Percentiles rank a stretch among this genome's conserved stretches.
These are phyloP conservation scores for Dothidotthia symphoricarpi DNA, from an alignment of 2,329 filamentous ascomycete genomes.

Conservation along the genomic window DNA sequence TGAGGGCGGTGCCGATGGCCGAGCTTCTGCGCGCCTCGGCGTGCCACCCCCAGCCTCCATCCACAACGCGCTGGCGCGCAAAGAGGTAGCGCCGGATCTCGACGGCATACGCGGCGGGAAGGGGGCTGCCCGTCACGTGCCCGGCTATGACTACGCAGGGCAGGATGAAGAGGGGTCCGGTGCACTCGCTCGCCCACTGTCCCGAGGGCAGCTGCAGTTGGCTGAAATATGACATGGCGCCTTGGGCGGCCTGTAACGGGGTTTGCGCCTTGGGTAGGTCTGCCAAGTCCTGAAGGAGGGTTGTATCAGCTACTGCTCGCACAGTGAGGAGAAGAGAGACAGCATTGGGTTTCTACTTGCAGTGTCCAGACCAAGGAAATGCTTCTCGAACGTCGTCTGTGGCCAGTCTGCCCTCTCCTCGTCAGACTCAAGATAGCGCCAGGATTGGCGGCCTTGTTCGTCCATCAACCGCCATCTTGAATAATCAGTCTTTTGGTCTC, in stretches of 20 bases:
- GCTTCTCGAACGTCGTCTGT: conserved; percentile 84
- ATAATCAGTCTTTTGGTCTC: conserved; percentile 65
- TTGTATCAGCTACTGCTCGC: not conserved
- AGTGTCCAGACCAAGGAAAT: conserved; percentile 74
- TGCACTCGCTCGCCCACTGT: conserved; percentile 97
- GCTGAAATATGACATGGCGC: conserved; percentile 85
- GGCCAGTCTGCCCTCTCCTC: conserved; percentile 74
- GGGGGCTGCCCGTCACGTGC: conserved; percentile 85
- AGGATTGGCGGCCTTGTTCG: conserved; percentile 82
- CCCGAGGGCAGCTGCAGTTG: conserved; percentile 83
- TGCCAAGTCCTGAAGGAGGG: conserved; percentile 63
- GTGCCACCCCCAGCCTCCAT: conserved; percentile 95
- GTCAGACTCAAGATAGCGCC: conserved; percentile 81
- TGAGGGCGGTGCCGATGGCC: conserved; percentile 88
- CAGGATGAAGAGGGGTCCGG: conserved; percentile 92
- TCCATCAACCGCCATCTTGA: conserved; percentile 81
- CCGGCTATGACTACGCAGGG: conserved; percentile 81
- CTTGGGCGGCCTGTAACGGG: conserved; percentile 73
- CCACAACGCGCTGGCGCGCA: conserved; percentile 75
- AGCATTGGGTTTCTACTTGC: conserved; percentile 49
- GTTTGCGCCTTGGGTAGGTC: conserved; percentile 67
- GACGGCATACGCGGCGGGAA: conserved; percentile 73
- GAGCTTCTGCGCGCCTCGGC: conserved; percentile 89
- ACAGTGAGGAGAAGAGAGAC: not conserved
- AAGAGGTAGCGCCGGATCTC: conserved; percentile 94